Evolutionary conservation across 2,329 filamentous ascomycete species (phyloP), one percentile per base, ranked within the genome.

Genomic region (Aphanoascus verrucosus): DNA sequence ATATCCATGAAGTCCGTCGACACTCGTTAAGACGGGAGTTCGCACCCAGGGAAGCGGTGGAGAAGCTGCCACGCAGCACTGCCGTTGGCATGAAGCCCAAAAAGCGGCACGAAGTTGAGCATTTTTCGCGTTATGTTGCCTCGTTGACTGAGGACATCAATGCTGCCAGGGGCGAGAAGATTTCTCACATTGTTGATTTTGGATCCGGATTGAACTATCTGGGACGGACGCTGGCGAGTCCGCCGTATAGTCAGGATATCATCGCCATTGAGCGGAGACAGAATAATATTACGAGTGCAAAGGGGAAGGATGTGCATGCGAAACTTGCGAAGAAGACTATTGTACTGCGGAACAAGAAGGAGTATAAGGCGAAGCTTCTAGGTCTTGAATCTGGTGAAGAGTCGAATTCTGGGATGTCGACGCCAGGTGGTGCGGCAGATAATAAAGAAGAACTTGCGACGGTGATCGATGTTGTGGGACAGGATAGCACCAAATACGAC

Each of bases 161-260:
- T 0, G 69, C 74, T 46, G 70, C 76, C 12, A 64, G 67, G 52
- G 61, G 69, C 5, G 56, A 59, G 48, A 60, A 63, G 5, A 83
- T 96, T 56, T 87, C 88, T 0, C 90, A 97, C 71, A 82, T 95
- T 55, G 84, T 97, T 47, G 93, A 98, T 70, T 95, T 97, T 68
- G 93, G 93, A 28, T 95, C 89, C 51, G 93, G 93, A 0, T 91
- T 97, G 67, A 97, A 96, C 65, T 98, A 98, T 64, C 81, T 98
- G 2, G 91, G 93, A 0, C 80, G 93, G 44, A 86, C 88, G 1
- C 75, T 98, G 55, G 91, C 91, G 12, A 88, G 85, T 57, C 77
- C 83, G 52, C 89, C 90, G 0, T 95, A 94, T 71, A 87, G 90
- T 63, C 83, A 84, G 62, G 82, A 89, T 59, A 85, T 97, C 42